Base-by-base conservation (phyloP, 208 protist genomes). In the Trypanosoma brucei region DNA sequence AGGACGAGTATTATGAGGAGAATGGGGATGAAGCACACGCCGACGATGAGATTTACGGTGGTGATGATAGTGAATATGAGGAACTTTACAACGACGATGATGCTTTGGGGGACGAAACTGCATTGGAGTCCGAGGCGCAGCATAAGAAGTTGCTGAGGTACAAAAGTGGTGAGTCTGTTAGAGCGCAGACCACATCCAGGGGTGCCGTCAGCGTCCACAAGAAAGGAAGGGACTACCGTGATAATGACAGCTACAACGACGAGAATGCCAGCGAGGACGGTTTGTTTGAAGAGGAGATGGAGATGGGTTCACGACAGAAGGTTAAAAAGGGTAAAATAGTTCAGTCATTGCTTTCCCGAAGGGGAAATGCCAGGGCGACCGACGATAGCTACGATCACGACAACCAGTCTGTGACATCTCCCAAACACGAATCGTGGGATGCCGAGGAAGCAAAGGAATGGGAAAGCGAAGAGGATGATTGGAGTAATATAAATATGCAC, bases 71-170 rank as follows among this genome's bases (percentile, higher is more conserved):
- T 38, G 63, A 55, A 2, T 59, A 59, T 36, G 59, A 30, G 44
- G 64, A 55, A 13, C 60, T 53, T 11, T 61, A 80, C 54, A 53
- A 62, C n/a, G 57, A 72, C 38, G 44, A 57, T 30, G 59, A 66
- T 44, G 45, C 59, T 48, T 57, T 42, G 9, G 48, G 60, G 8
- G 59, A 57, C 48, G 4, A 58, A 6, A 68, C 64, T 9, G 54
- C 45, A 22, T 52, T 63, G 9, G 66, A 66, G 14, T 69, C 73
- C 6, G 69, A 34, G 11, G 54, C 56, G 14, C 38, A 40, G 38
- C 50, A 51, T 44, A 55, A 69, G 31, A 68, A 31, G 8, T n/a
- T 22, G 44, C 59, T 7, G 54, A 22, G 30, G 33, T 31, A 68
- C 46, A 71, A 52, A 62, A 58, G 48, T 34, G 53, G 42, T 34